A percentile compares a stretch with the other conserved stretches of the same genome.
These are phyloP conservation scores for Petasospora fabianii DNA, from an alignment of 1,139 yeast genomes.

Conservation along the genomic window DNA sequence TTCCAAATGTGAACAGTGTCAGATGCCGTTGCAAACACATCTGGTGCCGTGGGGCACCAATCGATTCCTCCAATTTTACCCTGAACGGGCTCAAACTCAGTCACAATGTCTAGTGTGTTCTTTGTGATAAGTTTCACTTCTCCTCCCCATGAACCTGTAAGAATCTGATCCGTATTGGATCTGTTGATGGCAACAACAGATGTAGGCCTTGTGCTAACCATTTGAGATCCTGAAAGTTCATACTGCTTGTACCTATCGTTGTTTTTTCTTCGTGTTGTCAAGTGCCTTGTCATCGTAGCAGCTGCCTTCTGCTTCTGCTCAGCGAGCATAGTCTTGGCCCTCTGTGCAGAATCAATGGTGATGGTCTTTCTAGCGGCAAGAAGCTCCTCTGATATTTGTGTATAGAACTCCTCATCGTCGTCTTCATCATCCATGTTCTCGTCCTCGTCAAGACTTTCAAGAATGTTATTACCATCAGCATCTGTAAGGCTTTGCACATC, in stretches of 20 bases:
- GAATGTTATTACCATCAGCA: slow-evolving; percentile 27
- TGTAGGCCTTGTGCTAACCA: slow-evolving; percentile 64
- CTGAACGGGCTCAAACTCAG: slow-evolving; percentile 35
- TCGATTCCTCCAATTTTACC: slow-evolving; percentile 72
- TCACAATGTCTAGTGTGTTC: slow-evolving; percentile 33
- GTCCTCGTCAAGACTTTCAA: slow-evolving; percentile 28
- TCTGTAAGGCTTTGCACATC: slow-evolving; percentile 23
- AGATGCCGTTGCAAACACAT: slow-evolving; percentile 54
- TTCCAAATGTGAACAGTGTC: slow-evolving; percentile 34
- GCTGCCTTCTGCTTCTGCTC: slow-evolving; percentile 27
- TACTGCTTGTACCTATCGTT: slow-evolving; percentile 37
- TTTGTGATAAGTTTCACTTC: slow-evolving; percentile 47
- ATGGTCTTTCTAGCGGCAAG: slow-evolving; percentile 51
- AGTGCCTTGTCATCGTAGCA: slow-evolving; percentile 29
- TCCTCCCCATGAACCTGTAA: slow-evolving; percentile 89
- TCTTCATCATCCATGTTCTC: slow-evolving; percentile 41
- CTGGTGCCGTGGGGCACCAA: slow-evolving; percentile 46
- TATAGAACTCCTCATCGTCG: slow-evolving; percentile 76
- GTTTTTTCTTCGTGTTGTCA: slow-evolving; percentile 45
- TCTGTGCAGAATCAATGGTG: slow-evolving; percentile 45
- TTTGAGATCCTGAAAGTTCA: slow-evolving; percentile 64
- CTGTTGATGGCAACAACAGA: slow-evolving; percentile 53
- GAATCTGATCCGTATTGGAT: slow-evolving; percentile 34
- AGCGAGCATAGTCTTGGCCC: slow-evolving; percentile 42
- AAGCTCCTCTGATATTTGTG: slow-evolving; percentile 68